phyloP scores from a whole-genome alignment of 2,329 filamentous ascomycete genomes.

The Penicillium sp. region DNA sequence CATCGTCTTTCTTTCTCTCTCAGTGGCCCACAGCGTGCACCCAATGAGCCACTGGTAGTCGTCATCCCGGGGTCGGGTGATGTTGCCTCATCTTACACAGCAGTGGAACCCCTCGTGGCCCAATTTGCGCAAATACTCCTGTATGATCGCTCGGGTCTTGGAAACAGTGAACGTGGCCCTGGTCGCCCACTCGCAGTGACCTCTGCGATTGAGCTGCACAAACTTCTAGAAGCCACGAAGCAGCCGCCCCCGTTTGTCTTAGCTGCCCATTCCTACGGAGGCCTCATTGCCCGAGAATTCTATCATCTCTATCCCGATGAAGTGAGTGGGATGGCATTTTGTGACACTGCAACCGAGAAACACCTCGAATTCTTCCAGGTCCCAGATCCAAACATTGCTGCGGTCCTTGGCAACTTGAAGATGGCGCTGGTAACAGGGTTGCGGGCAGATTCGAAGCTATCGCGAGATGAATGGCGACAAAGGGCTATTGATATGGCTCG shows the following conservation, averaged over 20 bases:
- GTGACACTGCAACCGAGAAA: constrained; percentile 40
- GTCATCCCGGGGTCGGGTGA: constrained; percentile 41
- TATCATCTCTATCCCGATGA: constrained; percentile 33
- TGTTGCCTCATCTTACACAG: constrained; percentile 35
- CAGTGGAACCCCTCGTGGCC: constrained; percentile 33
- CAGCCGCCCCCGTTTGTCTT: constrained; percentile 35
- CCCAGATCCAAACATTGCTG: constrained; percentile 33
- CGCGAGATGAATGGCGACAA: constrained; percentile 37
- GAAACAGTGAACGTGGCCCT: constrained; percentile 32
- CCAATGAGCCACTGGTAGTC: constrained; percentile 31
- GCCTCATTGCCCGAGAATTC: constrained; percentile 42
- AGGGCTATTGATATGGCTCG: constrained; percentile 34
- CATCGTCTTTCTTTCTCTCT: constrained; percentile 35
- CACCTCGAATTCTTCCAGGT: constrained; percentile 32
- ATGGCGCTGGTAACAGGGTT: constrained; percentile 36
- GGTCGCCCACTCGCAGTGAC: constrained; percentile 20
- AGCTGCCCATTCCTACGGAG: constrained; percentile 45
- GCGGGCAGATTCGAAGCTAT: constrained; percentile 29
- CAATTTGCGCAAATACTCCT: constrained; percentile 32
- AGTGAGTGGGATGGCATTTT: constrained; percentile 41
- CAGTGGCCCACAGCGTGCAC: constrained; percentile 26
- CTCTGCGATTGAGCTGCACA: constrained; percentile 35
- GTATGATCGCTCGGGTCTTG: constrained; percentile 44
- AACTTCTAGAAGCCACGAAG: constrained; percentile 25
- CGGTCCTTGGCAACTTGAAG: constrained; percentile 34